phyloP scores from a whole-genome alignment of 495 filamentous ascomycete species.

The Xylaria acuta region DNA sequence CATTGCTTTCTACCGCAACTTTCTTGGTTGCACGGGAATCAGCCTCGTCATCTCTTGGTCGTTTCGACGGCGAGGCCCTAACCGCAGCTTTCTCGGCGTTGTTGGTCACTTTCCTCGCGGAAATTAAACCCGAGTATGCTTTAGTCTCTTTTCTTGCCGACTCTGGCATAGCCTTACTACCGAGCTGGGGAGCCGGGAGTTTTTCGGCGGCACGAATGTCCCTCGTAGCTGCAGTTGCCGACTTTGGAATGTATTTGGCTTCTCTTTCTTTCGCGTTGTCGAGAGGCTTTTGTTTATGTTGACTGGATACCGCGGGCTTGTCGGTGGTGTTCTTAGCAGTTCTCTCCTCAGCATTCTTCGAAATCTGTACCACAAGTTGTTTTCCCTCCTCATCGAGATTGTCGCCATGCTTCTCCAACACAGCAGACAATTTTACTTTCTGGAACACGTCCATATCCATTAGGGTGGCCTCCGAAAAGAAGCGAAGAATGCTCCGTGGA shows the following conservation, averaged over 20 bases:
- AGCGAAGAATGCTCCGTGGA: slow-evolving; percentile 67
- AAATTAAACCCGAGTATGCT: slow-evolving; percentile 37
- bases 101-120: slow-evolving; percentile 37
- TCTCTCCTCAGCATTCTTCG: slow-evolving; percentile 26
- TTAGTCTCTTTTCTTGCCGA: slow-evolving; percentile 27
- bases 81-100: slow-evolving; percentile 30
- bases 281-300: slow-evolving; percentile 16
- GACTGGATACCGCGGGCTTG: background rate
- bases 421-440: slow-evolving; percentile 70
- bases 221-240: slow-evolving; percentile 8
- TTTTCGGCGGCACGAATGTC: slow-evolving; percentile 24
- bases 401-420: slow-evolving; percentile 67
- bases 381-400: slow-evolving; percentile 61
- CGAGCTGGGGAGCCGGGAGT: slow-evolving; percentile 5
- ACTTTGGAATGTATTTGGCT: slow-evolving; percentile 8
- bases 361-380: slow-evolving; percentile 7
- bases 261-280: slow-evolving; percentile 17
- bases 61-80: slow-evolving; percentile 33
- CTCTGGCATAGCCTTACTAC: slow-evolving; percentile 12
- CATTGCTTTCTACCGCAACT: slow-evolving; percentile 39
- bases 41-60: slow-evolving; percentile 48
- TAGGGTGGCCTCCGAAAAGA: slow-evolving; percentile 65
- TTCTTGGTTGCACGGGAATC: slow-evolving; percentile 50
- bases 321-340: slow-evolving; percentile 28
- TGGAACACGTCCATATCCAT: slow-evolving; percentile 40